A percentile compares a stretch with the other conserved stretches of the same genome.
phyloP scores from a whole-genome alignment of 768 basidiomycete species.

The Trametes villosa region DNA sequence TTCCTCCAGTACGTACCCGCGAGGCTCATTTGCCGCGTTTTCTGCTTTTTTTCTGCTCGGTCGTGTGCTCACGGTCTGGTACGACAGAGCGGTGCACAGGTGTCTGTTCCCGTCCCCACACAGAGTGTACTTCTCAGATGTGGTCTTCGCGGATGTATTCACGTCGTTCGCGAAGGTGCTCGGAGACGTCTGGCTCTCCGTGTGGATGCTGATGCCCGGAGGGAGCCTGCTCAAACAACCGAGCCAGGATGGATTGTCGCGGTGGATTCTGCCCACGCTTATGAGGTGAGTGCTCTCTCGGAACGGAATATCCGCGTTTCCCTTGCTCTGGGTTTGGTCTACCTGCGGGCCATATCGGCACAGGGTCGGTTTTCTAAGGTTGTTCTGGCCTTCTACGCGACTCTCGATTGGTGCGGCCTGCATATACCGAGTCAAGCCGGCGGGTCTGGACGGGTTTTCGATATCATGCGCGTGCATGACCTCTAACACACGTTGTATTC shows the following conservation, averaged over 20 bases:
- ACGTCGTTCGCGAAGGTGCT: conserved; percentile 97
- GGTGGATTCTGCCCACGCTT: conserved; percentile 80
- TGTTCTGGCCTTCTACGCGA: too few relatives aligned
- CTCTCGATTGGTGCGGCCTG: too few relatives aligned
- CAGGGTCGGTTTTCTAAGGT: not conserved
- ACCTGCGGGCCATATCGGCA: not conserved
- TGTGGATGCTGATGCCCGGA: conserved; percentile 85
- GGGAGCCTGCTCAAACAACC: conserved; percentile 74
- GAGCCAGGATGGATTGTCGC: conserved; percentile 59
- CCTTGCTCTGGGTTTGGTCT: not conserved
- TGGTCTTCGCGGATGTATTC: conserved; percentile 92
- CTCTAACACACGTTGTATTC: not conserved
- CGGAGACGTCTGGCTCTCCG: conserved; percentile 90
- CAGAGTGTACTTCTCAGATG: conserved; percentile 85
- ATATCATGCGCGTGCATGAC: not conserved
- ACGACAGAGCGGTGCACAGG: conserved; percentile 66
- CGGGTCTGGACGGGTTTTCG: too few relatives aligned
- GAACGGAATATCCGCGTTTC: not conserved
- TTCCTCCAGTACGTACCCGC: conserved; percentile 85
- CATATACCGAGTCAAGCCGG: too few relatives aligned
- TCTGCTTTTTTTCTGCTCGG: not conserved
- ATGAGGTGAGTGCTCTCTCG: conserved; percentile 68
- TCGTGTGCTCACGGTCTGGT: not conserved
- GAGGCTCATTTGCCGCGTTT: not conserved
- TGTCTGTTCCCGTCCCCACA: conserved; percentile 71